phyloP scores from a whole-genome alignment of 2,329 filamentous ascomycete genomes.

The Leptographium galeiforme region DNA sequence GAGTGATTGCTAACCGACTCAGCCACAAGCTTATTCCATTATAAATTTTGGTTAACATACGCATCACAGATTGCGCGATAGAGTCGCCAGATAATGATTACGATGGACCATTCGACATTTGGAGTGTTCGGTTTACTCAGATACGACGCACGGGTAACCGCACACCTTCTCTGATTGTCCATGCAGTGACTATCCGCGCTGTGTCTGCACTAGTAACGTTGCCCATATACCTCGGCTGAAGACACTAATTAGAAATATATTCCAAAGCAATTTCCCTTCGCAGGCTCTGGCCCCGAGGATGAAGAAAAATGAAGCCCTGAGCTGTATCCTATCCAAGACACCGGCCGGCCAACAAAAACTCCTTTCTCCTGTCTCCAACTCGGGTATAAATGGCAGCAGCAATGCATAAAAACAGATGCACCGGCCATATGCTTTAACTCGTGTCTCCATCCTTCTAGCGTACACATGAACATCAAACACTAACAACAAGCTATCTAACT shows the following conservation, averaged over 20 bases:
- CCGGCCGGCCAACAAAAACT: background rate
- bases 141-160: no score
- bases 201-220: no score
- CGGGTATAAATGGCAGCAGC: background rate
- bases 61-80: no score
- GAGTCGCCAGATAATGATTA: no score
- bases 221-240: no score
- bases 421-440: background rate
- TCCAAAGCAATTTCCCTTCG: background rate
- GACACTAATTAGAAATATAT: background rate
- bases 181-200: no score
- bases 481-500: background rate
- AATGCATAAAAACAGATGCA: background rate
- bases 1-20: no score
- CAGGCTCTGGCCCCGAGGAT: background rate
- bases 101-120: no score
- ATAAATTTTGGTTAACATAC: no score
- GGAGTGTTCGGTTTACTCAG: no score
- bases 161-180: no score
- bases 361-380: background rate
- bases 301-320: background rate
- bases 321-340: slow-evolving; percentile 1
- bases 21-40: no score
- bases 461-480: background rate
- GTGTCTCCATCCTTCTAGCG: background rate